These are phyloP conservation scores for Suhomyces prunicola DNA, from an alignment of 805 yeast species.

Conservation along the genomic window DNA sequence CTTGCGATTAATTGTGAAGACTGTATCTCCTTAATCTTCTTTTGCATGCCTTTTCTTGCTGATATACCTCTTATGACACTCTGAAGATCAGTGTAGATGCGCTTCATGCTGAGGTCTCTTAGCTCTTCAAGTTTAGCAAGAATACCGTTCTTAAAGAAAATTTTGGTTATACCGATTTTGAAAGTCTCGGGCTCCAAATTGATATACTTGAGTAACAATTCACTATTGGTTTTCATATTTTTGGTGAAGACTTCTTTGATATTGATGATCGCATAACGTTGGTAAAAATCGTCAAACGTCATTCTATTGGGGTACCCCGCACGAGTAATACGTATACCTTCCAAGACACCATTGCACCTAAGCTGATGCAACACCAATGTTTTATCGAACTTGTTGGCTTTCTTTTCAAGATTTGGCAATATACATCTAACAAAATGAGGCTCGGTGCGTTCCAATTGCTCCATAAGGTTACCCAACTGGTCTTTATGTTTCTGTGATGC, in stretches of 20 bases:
- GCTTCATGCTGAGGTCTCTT: conserved; percentile 62
- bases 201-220: conserved; percentile 60
- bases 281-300: conserved; percentile 74
- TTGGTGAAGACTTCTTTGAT: conserved; percentile 43
- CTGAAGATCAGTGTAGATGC: conserved; percentile 59
- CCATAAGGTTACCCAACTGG: conserved; percentile 70
- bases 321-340: conserved; percentile 95
- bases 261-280: conserved; percentile 70
- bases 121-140: conserved; percentile 73
- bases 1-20: conserved; percentile 68
- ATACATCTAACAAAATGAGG: conserved; percentile 98
- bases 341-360: conserved; percentile 95
- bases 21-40: conserved; percentile 55
- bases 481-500: conserved; percentile 88
- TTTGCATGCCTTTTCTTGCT: conserved; percentile 47
- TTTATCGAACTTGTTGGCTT: conserved; percentile 69
- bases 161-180: conserved; percentile 67
- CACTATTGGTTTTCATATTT: conserved; percentile 65
- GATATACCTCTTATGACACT: conserved; percentile 62
- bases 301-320: conserved; percentile 96
- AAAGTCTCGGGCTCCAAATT: conserved; percentile 57
- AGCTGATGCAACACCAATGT: conserved; percentile 80
- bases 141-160: conserved; percentile 75
- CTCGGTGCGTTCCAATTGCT: conserved; percentile 71
- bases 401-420: conserved; percentile 77